These are phyloP conservation scores for Rhodotorula sphaerocarpa DNA, from an alignment of 768 basidiomycete species.

Conservation along the genomic window DNA sequence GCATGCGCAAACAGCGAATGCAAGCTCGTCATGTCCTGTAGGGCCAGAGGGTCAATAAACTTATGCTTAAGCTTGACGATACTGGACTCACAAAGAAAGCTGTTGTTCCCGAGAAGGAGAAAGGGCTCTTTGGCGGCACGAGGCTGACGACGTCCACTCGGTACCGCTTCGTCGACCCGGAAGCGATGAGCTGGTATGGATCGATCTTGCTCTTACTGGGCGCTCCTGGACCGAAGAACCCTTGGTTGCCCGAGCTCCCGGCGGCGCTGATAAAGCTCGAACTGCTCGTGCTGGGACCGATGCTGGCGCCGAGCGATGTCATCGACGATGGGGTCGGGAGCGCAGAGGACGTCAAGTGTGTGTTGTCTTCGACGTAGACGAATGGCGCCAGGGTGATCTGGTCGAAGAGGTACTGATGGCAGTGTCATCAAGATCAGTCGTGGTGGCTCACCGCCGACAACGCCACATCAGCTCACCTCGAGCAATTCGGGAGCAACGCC, in stretches of 20 bases:
- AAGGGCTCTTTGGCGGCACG: conserved; percentile 42
- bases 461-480: conserved; percentile 55
- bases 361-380: conserved; percentile 68
- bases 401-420: conserved; percentile 93
- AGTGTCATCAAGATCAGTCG: too few relatives aligned
- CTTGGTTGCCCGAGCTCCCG: conserved; percentile 26
- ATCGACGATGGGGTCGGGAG: conserved; percentile 6
- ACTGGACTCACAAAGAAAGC: conserved; percentile 37
- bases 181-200: conserved; percentile 80
- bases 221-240: conserved; percentile 45
- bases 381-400: conserved; percentile 94
- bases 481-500: conserved; percentile 74
- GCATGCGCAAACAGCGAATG: conserved; percentile 41
- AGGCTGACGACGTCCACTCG: conserved; percentile 39
- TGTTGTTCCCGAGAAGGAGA: conserved; percentile 43
- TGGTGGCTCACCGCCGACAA: too few relatives aligned
- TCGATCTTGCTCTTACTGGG: conserved; percentile 64
- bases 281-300: conserved; percentile 8
- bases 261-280: neutral
- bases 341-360: conserved; percentile 50
- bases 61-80: too few relatives aligned
- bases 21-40: conserved; percentile 37
- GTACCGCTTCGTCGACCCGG: conserved; percentile 40
- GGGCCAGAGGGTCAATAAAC: neutral
- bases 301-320: conserved; percentile 9